phyloP scores from a whole-genome alignment of 768 basidiomycete species.

The Termitomyces sp. region DNA sequence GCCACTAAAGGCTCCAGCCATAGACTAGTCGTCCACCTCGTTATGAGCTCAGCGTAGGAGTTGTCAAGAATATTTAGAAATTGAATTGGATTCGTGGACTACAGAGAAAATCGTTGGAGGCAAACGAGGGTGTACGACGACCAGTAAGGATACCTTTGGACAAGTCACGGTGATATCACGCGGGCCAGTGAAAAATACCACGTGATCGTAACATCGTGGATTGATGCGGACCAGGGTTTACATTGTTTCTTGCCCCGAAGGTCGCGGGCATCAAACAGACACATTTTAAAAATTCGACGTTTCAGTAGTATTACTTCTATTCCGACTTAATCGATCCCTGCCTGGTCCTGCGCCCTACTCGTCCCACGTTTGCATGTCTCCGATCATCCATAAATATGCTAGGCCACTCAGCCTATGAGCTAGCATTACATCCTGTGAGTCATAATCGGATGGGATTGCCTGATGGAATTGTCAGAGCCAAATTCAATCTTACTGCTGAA shows the following conservation, averaged over 20 bases:
- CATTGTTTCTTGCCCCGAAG: too few species aligned
- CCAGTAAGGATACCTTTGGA: too few species aligned
- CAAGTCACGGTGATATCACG: not conserved
- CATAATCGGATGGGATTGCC: not conserved
- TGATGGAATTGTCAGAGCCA: not conserved
- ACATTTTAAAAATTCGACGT: too few species aligned
- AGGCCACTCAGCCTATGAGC: not conserved
- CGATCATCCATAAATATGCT: not conserved
- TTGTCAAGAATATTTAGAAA: not conserved
- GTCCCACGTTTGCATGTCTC: too few species aligned
- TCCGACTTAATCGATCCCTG: not conserved
- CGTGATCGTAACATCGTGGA: too few species aligned
- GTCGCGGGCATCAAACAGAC: too few species aligned
- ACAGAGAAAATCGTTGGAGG: not conserved
- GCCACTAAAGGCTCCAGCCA: conserved; percentile 57
- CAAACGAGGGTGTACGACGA: not conserved
- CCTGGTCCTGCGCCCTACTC: too few species aligned
- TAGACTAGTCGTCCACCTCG: conserved; percentile 14
- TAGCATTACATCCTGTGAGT: not conserved
- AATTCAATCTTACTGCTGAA: not conserved
- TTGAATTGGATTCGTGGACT: not conserved
- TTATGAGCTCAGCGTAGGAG: too few species aligned
- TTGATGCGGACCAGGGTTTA: too few species aligned
- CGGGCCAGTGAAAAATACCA: too few species aligned
- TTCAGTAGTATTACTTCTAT: not conserved